Evolutionary conservation across 1,284 basidiomycete species (phyloP).

Genomic region (Somion occarium): DNA sequence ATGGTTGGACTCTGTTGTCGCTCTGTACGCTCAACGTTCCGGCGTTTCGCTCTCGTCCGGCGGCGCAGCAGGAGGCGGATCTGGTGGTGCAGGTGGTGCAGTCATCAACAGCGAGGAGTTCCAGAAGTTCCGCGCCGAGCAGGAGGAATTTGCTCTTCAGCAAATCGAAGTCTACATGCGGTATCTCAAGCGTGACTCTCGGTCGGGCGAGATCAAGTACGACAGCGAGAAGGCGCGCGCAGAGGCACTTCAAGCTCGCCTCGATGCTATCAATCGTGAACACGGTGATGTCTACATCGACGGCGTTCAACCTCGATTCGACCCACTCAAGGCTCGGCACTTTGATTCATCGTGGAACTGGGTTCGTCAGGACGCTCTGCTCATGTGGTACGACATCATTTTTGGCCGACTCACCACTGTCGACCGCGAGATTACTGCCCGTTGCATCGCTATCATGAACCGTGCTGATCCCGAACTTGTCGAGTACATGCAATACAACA

Average conservation of each 20-base stretch:
- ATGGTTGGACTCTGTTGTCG: conserved; percentile 88
- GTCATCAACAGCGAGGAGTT: conserved; percentile 98
- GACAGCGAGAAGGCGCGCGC: conserved; percentile 81
- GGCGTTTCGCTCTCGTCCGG: conserved; percentile 81
- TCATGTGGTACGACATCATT: conserved; percentile 98
- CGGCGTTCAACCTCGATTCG: conserved; percentile 92
- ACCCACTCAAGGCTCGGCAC: conserved; percentile 92
- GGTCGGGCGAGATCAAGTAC: conserved; percentile 85
- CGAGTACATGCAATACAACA: conserved; percentile 94
- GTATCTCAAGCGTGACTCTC: conserved; percentile 90
- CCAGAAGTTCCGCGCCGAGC: conserved; percentile 91
- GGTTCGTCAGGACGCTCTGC: conserved; percentile 92
- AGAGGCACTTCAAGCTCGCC: conserved; percentile 73
- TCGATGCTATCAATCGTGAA: conserved; percentile 86
- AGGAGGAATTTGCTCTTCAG: conserved; percentile 88
- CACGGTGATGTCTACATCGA: conserved; percentile 93
- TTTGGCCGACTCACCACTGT: conserved; percentile 91
- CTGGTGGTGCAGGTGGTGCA: conserved; percentile 65
- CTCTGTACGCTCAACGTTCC: conserved; percentile 80
- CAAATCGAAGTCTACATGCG: conserved; percentile 96
- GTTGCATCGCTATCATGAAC: conserved; percentile 97
- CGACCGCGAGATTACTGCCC: conserved; percentile 93
- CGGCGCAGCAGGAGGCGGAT: conserved; percentile 56
- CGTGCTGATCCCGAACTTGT: conserved; percentile 89
- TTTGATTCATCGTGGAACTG: conserved; percentile 99